Percentiles rank a stretch among this genome's conserved stretches.
Evolutionary conservation across 306 rosid species (phyloP).

Genomic region (Hippophae rhamnoides): DNA sequence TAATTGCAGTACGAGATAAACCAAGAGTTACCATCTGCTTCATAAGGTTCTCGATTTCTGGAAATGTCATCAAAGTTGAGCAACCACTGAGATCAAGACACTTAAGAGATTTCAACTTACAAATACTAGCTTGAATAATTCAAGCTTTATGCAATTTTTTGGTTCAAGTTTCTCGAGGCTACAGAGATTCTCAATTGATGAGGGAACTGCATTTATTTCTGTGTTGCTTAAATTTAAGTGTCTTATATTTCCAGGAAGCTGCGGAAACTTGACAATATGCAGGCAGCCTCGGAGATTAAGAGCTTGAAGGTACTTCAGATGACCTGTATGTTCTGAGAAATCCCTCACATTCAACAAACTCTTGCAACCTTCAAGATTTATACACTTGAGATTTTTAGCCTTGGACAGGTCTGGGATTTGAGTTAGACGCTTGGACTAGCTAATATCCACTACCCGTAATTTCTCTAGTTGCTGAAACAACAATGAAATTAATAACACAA

Average conservation of each 20-base stretch:
- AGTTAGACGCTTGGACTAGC: neutral
- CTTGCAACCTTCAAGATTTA: neutral
- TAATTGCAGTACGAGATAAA: neutral
- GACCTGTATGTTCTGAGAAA: too few species aligned
- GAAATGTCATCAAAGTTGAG: neutral
- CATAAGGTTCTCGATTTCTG: conserved; percentile 9
- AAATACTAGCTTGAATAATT: neutral
- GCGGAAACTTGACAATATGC: neutral
- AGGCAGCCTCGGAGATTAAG: too few species aligned
- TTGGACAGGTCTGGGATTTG: neutral
- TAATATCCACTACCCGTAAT: neutral
- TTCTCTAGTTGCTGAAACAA: neutral
- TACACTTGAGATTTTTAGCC: neutral
- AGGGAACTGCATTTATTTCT: conserved; percentile 2
- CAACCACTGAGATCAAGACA: neutral
- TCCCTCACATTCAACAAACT: neutral
- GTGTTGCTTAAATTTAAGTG: neutral
- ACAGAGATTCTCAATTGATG: neutral
- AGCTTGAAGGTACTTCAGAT: too few species aligned
- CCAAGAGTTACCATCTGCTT: neutral
- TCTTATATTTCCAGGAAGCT: neutral
- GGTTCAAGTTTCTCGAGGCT: neutral
- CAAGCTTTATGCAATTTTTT: rapidly evolving
- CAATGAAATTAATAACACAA: too few species aligned
- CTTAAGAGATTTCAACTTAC: neutral